Base-by-base conservation (phyloP, 129 eudicot species). In the Lactuca sativa region DNA sequence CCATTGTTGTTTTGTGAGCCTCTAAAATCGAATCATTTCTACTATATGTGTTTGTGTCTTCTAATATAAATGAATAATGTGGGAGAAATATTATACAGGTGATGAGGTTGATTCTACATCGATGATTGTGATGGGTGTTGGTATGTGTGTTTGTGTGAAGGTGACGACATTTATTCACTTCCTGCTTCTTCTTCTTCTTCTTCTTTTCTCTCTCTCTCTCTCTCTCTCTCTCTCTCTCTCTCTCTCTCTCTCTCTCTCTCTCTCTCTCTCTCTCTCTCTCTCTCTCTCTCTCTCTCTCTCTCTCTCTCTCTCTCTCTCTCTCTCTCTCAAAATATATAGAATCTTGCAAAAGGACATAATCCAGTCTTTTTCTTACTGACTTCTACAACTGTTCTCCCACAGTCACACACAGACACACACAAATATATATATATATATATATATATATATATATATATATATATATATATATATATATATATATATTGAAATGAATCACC, bases 1-100 rank as follows among this genome's bases (percentile, higher is more conserved):
- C 32, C 51, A 67, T 86, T 82, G 87, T 86, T 76, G 71, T 80
- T 70, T 86, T 70, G 81, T 80, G 85, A 30, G 66, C 13, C 43
- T 53, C 58, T 14, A 53, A 21, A 60, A 52, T 60, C 74, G 79
- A 77, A 78, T 81, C 74, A 76, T 72, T 67, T 48, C 60, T 47
- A 48, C 71, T 36, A 57, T 47, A 7, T n/a, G n/a, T 71, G 72
- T 66, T 49, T 65, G 69, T 60, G 62, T 78, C 52, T 0, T 43
- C 13, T 43, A 36, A 6, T 43, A 43, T 43, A 43, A 43, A 43
- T 64, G 18, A 53, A 4, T 15, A 53, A 14, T 53, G 30, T 53
- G 58, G 4, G 30, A 53, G 58, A 53, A 53, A 53, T 53, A 47
- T 11, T n/a, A 53, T 59, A 15, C 17, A 61, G 30, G 47, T 65